These are phyloP conservation scores for Yarrowia sp. DNA, from an alignment of 805 yeast genomes.

Conservation along the genomic window DNA sequence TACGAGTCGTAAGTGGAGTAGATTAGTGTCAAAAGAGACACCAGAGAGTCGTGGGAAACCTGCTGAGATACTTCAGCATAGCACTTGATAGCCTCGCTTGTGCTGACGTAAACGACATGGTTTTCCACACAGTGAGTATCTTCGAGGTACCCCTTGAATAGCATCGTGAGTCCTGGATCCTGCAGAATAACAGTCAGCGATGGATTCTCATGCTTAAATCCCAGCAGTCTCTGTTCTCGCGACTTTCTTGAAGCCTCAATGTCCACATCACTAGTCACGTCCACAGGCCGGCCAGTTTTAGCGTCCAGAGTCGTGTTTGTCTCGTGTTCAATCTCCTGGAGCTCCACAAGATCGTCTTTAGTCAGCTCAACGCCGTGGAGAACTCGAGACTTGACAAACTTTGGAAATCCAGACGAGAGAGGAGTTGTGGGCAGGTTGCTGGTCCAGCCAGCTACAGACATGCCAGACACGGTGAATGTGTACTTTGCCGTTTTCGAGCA, in stretches of 20 bases:
- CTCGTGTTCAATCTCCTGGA: neutral
- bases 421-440: neutral
- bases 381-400: constrained; percentile 3
- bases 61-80: neutral
- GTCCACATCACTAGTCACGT: neutral
- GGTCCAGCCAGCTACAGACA: constrained; percentile 25
- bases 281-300: neutral
- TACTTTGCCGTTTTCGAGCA: constrained; percentile 21
- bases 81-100: constrained; percentile 44
- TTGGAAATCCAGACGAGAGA: neutral
- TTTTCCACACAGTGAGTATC: constrained; percentile 67
- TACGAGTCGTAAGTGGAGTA: neutral
- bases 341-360: neutral
- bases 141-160: constrained; percentile 60
- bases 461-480: constrained; percentile 5
- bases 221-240: neutral
- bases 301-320: neutral
- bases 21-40: neutral
- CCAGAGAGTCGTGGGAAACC: neutral
- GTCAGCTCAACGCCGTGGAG: neutral
- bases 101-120: constrained; percentile 60
- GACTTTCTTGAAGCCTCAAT: neutral
- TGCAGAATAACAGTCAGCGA: constrained; percentile 39
- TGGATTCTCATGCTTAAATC: neutral
- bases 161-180: constrained; percentile 70